Evolutionary conservation across 108 stramenopile species (phyloP).

Genomic region (Mediolabrus comicus): DNA sequence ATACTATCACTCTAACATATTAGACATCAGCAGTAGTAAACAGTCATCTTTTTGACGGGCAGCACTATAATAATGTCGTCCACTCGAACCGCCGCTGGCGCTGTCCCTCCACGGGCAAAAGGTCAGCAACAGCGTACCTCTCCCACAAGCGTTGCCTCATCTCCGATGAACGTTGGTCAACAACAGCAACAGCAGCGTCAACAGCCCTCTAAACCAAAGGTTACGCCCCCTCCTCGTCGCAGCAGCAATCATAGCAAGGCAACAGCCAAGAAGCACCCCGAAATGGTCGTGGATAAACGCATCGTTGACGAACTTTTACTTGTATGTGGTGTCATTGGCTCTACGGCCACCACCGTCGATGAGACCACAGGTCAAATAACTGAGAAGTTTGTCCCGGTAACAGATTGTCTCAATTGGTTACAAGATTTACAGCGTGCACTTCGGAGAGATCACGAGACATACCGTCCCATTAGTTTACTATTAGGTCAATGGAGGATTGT

Average conservation of each 20-base stretch:
- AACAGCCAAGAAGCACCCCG: constrained; percentile 15
- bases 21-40: not conserved
- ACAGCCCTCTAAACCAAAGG: not conserved
- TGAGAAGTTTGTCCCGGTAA: constrained; percentile 67
- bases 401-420: constrained; percentile 84
- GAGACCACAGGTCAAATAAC: not conserved
- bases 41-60: no score
- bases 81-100: not conserved
- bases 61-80: not conserved
- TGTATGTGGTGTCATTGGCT: constrained; percentile 86
- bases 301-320: constrained; percentile 82
- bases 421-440: constrained; percentile 88
- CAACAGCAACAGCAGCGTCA: not conserved
- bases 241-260: not conserved
- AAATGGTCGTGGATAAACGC: constrained; percentile 68
- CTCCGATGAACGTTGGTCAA: not conserved
- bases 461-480: constrained; percentile 75
- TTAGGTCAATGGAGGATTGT: constrained; percentile 85
- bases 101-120: not conserved
- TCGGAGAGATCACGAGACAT: constrained; percentile 78
- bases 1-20: no score
- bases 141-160: not conserved
- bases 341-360: constrained; percentile 34
- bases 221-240: not conserved
- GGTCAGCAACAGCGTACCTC: not conserved